These are phyloP conservation scores for Solanum medicagineum DNA, from an alignment of 257 asterid genomes.

Conservation along the genomic window DNA sequence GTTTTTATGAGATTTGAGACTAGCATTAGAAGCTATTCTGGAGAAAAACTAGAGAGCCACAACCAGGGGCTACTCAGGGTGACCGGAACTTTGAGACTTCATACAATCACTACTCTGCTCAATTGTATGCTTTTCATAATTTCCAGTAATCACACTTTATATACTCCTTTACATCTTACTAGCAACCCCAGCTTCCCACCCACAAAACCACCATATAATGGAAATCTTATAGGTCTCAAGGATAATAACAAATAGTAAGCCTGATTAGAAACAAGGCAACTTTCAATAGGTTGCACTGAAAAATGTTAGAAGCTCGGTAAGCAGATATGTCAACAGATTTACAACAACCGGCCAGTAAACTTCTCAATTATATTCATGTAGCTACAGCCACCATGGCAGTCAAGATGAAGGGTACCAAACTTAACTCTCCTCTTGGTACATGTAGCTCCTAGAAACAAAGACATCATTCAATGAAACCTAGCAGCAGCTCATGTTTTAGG, in stretches of 20 bases:
- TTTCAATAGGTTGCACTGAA: neutral
- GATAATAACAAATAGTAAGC: neutral
- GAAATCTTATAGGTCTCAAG: neutral
- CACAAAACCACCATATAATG: neutral
- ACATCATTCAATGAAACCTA: neutral
- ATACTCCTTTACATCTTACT: neutral
- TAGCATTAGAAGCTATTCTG: neutral
- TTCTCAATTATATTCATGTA: neutral
- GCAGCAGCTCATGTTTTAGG: neutral
- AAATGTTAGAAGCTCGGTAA: neutral
- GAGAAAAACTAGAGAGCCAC: neutral
- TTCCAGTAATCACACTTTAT: neutral
- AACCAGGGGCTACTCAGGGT: neutral
- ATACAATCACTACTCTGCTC: neutral
- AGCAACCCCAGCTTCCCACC: too few relatives aligned
- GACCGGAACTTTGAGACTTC: neutral
- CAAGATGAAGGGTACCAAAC: neutral
- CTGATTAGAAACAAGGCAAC: neutral
- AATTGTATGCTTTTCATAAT: neutral
- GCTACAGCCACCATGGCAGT: neutral
- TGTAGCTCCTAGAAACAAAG: neutral
- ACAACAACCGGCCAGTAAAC: neutral
- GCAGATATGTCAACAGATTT: neutral
- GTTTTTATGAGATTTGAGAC: neutral
- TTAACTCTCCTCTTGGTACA: constrained; percentile 19